Conservation (phyloP, 192 early-diverging fungal genomes). For the Spinellus fusiger region DNA sequence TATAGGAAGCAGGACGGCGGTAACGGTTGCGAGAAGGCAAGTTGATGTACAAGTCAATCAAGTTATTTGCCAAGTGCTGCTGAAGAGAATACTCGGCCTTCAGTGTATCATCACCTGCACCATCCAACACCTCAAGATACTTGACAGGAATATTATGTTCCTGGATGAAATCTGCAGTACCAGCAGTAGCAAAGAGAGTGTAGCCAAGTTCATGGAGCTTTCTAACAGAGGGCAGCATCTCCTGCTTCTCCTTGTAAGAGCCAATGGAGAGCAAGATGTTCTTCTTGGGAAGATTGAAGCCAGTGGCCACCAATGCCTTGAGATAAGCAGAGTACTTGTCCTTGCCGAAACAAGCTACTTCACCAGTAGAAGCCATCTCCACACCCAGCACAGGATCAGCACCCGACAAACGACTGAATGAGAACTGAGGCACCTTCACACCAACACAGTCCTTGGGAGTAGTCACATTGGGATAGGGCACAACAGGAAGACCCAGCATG, state of each 20-base stretch:
- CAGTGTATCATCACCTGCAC: conserved; percentile 38
- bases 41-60: conserved; percentile 98
- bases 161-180: conserved; percentile 94
- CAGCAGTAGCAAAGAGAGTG: conserved; percentile 91
- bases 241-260: conserved; percentile 97
- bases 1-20: conserved; percentile 93
- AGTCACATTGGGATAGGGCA: conserved; percentile 70
- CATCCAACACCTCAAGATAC: conserved; percentile 79
- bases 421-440: conserved; percentile 98
- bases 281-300: conserved; percentile 89
- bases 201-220: conserved; percentile 81
- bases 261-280: conserved; percentile 96
- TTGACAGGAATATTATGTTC: conserved; percentile 92
- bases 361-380: conserved; percentile 99
- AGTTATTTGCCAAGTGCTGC: conserved; percentile 93
- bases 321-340: conserved; percentile 98
- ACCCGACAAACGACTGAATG: conserved; percentile 89
- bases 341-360: conserved; percentile 96
- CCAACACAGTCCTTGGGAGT: conserved; percentile 80
- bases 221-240: conserved; percentile 88
- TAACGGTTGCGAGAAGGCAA: conserved; percentile 96
- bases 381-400: conserved; percentile 98
- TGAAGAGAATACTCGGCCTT: conserved; percentile 89
- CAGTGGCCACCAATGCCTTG: conserved; percentile 90
- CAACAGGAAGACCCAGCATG: conserved; percentile 79